phyloP scores from a whole-genome alignment of 306 rosid species.

The Nissolia schottii region DNA sequence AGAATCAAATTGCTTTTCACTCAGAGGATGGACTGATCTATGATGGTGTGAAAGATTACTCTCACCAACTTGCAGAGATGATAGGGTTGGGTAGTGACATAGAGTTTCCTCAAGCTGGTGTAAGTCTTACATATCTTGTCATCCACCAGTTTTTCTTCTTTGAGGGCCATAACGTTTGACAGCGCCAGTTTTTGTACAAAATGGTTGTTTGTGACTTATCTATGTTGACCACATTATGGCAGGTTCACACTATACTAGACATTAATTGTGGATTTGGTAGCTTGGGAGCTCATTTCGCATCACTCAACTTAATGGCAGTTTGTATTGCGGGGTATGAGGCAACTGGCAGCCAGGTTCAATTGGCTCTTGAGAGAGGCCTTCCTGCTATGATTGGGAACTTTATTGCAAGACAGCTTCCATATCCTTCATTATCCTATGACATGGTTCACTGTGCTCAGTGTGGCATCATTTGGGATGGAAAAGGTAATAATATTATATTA shows the following conservation, averaged over 20 bases:
- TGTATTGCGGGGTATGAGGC: constrained; percentile 82
- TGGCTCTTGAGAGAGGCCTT: constrained; percentile 92
- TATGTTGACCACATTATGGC: constrained; percentile 32
- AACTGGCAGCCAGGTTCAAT: constrained; percentile 90
- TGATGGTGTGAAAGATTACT: constrained; percentile 76
- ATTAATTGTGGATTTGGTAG: constrained; percentile 90
- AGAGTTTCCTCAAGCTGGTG: constrained; percentile 77
- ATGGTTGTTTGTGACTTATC: not conserved
- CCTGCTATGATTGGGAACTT: constrained; percentile 82
- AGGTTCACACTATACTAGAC: constrained; percentile 72
- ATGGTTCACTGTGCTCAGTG: constrained; percentile 92
- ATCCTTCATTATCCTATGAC: constrained; percentile 75
- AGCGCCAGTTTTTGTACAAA: not conserved
- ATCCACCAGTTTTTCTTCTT: not conserved
- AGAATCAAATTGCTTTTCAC: constrained; percentile 83
- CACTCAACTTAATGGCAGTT: constrained; percentile 62
- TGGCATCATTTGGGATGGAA: constrained; percentile 67
- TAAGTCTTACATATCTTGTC: constrained; percentile 35
- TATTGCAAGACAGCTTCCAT: constrained; percentile 67
- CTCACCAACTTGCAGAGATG: constrained; percentile 85
- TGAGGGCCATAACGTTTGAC: constrained; percentile 15
- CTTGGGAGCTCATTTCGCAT: constrained; percentile 77
- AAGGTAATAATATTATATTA: constrained; percentile 43
- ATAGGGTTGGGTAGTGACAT: constrained; percentile 66
- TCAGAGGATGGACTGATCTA: constrained; percentile 68